Evolutionary conservation across 1,139 yeast genomes (phyloP).

Genomic region (Candida sp.): DNA sequence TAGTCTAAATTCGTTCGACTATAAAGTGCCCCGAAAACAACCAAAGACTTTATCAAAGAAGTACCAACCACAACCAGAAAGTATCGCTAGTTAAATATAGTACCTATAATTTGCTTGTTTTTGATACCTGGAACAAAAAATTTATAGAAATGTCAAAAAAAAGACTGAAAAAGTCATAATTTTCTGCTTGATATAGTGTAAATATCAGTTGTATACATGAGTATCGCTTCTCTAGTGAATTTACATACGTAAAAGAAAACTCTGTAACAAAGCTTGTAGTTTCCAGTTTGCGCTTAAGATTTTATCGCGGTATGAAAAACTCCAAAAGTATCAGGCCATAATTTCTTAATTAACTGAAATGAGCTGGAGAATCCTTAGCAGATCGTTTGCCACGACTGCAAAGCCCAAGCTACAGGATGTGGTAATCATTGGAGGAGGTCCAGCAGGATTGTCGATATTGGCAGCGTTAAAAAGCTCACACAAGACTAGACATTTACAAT

Average conservation of each 20-base stretch:
- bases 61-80: no score
- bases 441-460: constrained; percentile 89
- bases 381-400: constrained; percentile 1
- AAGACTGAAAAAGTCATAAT: no score
- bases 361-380: neutral
- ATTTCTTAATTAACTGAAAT: constrained; percentile 4
- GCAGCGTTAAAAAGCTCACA: constrained; percentile 74
- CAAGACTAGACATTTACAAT: constrained; percentile 52
- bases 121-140: no score
- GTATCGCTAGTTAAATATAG: no score
- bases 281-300: neutral
- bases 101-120: no score
- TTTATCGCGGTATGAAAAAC: neutral
- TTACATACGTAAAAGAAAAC: no score
- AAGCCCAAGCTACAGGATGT: constrained; percentile 52
- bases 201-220: no score
- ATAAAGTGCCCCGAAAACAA: neutral
- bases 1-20: neutral
- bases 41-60: no score
- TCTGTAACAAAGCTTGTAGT: no score
- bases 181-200: no score
- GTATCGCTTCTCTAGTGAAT: no score
- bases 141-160: no score
- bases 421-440: constrained; percentile 95
- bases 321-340: neutral